Conservation (phyloP, 768 basidiomycete species). For the Amanita polypyramis region DNA sequence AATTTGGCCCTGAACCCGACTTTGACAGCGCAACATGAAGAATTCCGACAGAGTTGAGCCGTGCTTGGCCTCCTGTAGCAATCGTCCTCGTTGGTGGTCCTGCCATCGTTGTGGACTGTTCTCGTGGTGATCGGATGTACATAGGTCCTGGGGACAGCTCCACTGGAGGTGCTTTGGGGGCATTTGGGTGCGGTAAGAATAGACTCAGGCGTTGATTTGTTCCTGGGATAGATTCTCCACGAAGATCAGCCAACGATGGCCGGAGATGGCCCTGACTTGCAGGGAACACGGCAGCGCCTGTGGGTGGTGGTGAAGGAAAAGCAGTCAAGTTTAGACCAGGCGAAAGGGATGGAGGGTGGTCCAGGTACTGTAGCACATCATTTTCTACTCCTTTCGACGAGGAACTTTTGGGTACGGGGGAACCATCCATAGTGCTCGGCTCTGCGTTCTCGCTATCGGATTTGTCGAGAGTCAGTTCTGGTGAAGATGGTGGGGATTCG, state of each 20-base stretch:
- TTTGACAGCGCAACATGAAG: conserved; percentile 23
- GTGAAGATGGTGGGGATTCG: conserved; percentile 14
- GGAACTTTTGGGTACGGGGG: conserved; percentile 13
- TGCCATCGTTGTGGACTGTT: conserved; percentile 3
- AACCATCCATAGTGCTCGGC: conserved; percentile 16
- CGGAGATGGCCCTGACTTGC: conserved; percentile 15
- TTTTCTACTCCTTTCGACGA: not conserved
- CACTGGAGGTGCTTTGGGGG: conserved; percentile 27
- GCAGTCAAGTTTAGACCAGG: not conserved
- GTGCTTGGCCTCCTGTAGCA: not conserved
- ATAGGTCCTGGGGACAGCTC: conserved; percentile 41
- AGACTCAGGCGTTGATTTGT: conserved; percentile 26
- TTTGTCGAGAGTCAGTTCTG: conserved; percentile 14
- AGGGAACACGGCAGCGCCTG: conserved; percentile 8
- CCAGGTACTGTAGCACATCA: too few relatives aligned
- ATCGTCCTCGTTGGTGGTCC: not conserved
- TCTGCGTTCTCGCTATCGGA: conserved; percentile 9
- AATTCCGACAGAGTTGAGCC: conserved; percentile 12
- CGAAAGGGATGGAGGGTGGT: not conserved
- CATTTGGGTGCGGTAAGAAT: conserved; percentile 37
- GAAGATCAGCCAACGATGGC: conserved; percentile 22
- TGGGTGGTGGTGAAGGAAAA: conserved; percentile 7
- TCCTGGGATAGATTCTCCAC: conserved; percentile 18
- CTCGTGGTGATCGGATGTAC: conserved; percentile 32
- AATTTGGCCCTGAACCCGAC: conserved; percentile 8